phyloP scores from a whole-genome alignment of 1,284 basidiomycete species.

The Leccinum subspadiceum region DNA sequence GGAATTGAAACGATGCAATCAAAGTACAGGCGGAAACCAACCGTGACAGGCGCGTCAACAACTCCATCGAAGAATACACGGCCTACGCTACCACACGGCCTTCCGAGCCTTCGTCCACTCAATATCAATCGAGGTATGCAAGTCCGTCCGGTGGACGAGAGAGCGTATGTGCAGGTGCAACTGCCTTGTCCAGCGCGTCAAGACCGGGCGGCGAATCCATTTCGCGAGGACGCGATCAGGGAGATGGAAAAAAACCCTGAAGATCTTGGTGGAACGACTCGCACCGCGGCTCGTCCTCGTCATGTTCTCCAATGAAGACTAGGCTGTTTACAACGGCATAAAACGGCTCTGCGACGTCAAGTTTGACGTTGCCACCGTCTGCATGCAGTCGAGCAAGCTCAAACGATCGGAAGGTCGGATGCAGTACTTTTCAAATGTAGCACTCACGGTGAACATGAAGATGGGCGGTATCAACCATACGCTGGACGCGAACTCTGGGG shows the following conservation, averaged over 20 bases:
- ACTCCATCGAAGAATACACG: conserved; percentile 57
- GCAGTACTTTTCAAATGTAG: conserved; percentile 34
- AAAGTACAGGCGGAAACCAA: conserved; percentile 90
- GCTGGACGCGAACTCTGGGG: conserved; percentile 51
- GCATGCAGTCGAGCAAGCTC: conserved; percentile 64
- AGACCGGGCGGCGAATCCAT: conserved; percentile 1
- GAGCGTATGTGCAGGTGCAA: conserved; percentile 5
- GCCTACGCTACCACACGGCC: conserved; percentile 29
- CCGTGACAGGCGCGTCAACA: conserved; percentile 70
- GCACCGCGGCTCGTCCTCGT: conserved; percentile 44
- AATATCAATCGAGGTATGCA: conserved; percentile 47
- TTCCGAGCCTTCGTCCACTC: conserved; percentile 27
- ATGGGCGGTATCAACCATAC: conserved; percentile 73
- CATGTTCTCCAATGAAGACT: conserved; percentile 64
- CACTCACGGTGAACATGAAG: conserved; percentile 71
- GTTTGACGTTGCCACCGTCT: conserved; percentile 67
- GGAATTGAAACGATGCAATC: conserved; percentile 91
- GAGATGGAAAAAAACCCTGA: conserved; percentile 25
- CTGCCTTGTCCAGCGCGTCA: conserved; percentile 3
- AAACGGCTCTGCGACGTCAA: conserved; percentile 68
- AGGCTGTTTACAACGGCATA: conserved; percentile 65
- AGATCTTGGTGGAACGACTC: conserved; percentile 26
- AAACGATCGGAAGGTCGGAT: conserved; percentile 43
- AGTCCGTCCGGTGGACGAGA: background rate
- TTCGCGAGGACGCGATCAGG: conserved; percentile 10